Evolutionary conservation across 768 basidiomycete species (phyloP), one percentile per base, ranked within the genome.

Genomic region (Leccinum sublutescens): DNA sequence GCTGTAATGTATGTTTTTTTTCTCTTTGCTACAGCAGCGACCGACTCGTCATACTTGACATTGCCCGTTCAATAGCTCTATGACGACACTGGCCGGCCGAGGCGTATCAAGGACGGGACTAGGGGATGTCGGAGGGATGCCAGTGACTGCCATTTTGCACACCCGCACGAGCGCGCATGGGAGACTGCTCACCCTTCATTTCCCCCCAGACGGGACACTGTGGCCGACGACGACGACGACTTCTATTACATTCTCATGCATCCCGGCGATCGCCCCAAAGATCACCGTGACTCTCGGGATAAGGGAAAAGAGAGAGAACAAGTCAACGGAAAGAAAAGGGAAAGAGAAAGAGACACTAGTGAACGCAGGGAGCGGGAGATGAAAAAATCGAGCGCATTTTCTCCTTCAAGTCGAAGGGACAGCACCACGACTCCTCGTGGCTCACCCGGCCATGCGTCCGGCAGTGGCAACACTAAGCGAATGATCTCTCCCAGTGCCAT

Each of bases 161-260:
- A 74, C 27, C 77, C 77, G 6, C 63, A 64, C 55, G 70, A 76
- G 29, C 69, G 71, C 2, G 61, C 61, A 15, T 78, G 77, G 77
- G 48, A 55, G 53, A 38, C 52, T n/a, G 77, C 77, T 1, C 52
- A 54, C 3, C 27, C 59, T 51, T 74, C 73, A 50, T 9, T 29
- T 27, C 73, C 73, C 36, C 74, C 73, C 11, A 66, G 17, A 49
- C 29, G 2, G 19, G 63, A 65, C 1, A 0, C 23, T 4, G 64
- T 74, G 25, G 29, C 14, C 10, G 74, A 74, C 62, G 55, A 56
- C 2, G 62, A 69, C 21, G 51, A 53, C 2, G 60, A 71, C 1
- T 74, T 68, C 34, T 63, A 52, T 55, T 74, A 74, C 60, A 52
- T 34, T 25, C 55, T 63, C 33, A 1, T 34, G 10, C 61, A 52